These are phyloP conservation scores for Trypanosoma mega DNA, from an alignment of 208 protist species.

Conservation along the genomic window DNA sequence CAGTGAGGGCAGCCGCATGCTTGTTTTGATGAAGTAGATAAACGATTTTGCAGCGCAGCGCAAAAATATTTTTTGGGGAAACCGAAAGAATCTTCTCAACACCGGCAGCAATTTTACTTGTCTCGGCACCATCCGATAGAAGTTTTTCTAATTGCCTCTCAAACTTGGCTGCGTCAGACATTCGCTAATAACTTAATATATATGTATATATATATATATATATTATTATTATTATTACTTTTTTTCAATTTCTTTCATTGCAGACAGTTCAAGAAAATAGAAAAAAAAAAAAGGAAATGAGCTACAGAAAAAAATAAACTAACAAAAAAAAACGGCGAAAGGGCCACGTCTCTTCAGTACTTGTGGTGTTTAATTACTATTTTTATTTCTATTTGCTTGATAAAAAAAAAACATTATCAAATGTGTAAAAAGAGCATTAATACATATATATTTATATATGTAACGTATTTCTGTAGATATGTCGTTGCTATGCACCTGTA, in stretches of 20 bases:
- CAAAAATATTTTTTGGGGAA: slow-evolving; percentile 47
- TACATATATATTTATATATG: too few relatives aligned
- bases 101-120: slow-evolving; percentile 44
- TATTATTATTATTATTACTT: slow-evolving; percentile 13
- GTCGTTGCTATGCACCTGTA: too few relatives aligned
- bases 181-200: slow-evolving; percentile 11
- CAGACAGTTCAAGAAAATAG: slow-evolving; percentile 20
- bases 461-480: too few relatives aligned
- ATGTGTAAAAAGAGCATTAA: too few relatives aligned
- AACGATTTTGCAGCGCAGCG: slow-evolving; percentile 68
- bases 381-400: too few relatives aligned
- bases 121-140: slow-evolving; percentile 37
- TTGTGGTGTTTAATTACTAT: too few relatives aligned
- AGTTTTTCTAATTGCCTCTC: slow-evolving; percentile 66
- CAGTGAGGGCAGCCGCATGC: slow-evolving; percentile 57
- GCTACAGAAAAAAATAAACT: background rate
- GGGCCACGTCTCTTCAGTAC: too few relatives aligned
- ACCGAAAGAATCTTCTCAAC: slow-evolving; percentile 71
- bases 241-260: slow-evolving; percentile 11
- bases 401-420: too few relatives aligned
- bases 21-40: slow-evolving; percentile 60
- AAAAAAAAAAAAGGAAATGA: slow-evolving; percentile 18
- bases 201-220: slow-evolving; percentile 1
- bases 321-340: too few relatives aligned
- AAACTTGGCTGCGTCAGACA: slow-evolving; percentile 64